Evolutionary conservation across 2,329 filamentous ascomycete species (phyloP), one percentile per base, ranked within the genome.

Genomic region (Hymenoscyphus scutula): DNA sequence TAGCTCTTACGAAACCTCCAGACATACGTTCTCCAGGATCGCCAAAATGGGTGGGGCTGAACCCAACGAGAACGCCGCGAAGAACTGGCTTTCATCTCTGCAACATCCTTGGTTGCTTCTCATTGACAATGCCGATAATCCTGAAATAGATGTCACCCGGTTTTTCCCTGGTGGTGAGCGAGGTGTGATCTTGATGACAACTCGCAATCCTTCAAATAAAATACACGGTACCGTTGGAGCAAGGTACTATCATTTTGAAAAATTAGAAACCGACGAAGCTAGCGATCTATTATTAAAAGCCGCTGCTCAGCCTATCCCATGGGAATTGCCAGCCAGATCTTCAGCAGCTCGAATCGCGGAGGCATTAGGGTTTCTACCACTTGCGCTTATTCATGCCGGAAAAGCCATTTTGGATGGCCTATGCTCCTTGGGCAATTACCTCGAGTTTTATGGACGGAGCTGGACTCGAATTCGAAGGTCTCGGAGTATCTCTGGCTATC

Each of bases 111-210:
- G 74, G 74, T 68, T 77, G 25, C 66, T 77, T 11, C 67, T 80
- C 5, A 73, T 80, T 29, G 77, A 80, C 67, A 80, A 79, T 64
- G 77, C 76, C 0, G 77, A 80, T 59, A 70, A 77, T 62, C 69
- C 73, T 5, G 59, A 68, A 5, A 5, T 29, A 17, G 71, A 45
- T 65, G 72, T 65, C 64, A 60, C 65, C 62, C 37, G 67, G 53
- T 56, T 74, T 61, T 51, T 74, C 73, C 60, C 75, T 70, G 2
- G 32, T 58, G 25, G 73, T 68, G 17, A 64, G 68, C n/a, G 64
- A 58, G 66, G 77, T 71, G 5, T 67, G 53, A 72, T 78, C 25
- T 59, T 78, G 1, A 66, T 79, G 1, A 80, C 77, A 0, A 77
- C 74, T 15, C 68, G 76, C 37, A 76, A 77, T 56, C 74, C 25